A percentile compares a stretch with the other conserved stretches of the same genome.
phyloP scores from a whole-genome alignment of 2,329 filamentous ascomycete species.

The Mariannaea sp. region DNA sequence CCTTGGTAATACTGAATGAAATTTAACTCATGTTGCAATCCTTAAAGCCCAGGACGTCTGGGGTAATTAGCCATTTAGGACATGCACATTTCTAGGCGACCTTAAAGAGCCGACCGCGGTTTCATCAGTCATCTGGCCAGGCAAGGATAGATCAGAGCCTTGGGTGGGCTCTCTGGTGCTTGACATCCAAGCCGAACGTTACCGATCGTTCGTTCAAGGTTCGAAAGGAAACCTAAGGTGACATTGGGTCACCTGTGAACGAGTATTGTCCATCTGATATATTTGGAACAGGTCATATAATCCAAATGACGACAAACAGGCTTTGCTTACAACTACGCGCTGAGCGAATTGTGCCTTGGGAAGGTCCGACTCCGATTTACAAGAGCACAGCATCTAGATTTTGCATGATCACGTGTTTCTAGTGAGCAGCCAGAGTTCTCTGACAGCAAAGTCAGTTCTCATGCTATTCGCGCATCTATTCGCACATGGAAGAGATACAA shows the following conservation, averaged over 20 bases:
- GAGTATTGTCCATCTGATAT: too few species aligned
- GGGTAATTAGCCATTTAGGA: too few species aligned
- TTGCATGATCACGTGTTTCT: constrained; percentile 13
- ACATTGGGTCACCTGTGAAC: too few species aligned
- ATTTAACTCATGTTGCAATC: not conserved
- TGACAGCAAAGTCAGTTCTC: constrained; percentile 2
- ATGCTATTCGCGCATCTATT: constrained; percentile 4
- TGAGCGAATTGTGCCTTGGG: not conserved
- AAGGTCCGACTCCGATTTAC: constrained; percentile 1
- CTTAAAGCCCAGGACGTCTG: not conserved
- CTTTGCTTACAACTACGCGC: not conserved
- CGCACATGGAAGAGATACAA: not conserved
- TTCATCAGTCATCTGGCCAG: too few species aligned
- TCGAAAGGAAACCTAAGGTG: too few species aligned
- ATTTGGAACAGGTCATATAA: too few species aligned
- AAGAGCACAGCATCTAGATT: constrained; percentile 12
- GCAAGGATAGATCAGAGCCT: too few species aligned
- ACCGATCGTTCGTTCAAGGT: too few species aligned
- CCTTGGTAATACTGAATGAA: not conserved
- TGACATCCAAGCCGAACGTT: too few species aligned
- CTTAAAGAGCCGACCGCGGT: too few species aligned
- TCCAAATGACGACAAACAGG: constrained; percentile 3
- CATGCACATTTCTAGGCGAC: too few species aligned
- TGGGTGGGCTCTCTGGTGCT: too few species aligned
- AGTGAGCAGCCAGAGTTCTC: not conserved